Conservation (phyloP, 257 asterid genomes). For the Henckelia pumila region DNA sequence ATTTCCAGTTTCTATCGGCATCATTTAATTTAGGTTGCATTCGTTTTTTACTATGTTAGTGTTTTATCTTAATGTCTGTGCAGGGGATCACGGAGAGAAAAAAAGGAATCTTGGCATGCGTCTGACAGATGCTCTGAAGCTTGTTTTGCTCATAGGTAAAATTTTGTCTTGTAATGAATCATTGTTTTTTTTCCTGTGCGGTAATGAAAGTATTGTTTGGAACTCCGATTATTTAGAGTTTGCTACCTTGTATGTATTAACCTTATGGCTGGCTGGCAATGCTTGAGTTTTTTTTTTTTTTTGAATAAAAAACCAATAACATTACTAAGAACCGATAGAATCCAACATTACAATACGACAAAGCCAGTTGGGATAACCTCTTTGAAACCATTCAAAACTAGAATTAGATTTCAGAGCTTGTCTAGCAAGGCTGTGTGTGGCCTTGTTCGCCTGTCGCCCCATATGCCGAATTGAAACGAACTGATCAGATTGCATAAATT, state of each 20-base stretch:
- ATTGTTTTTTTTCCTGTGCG: conserved; percentile 1
- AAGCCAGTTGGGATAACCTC: no score
- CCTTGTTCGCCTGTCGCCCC: no score
- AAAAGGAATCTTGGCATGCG: conserved; percentile 56
- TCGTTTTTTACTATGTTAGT: conserved; percentile 16
- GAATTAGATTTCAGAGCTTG: no score
- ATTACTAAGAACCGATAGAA: no score
- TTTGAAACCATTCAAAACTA: no score
- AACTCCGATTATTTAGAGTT: conserved; percentile 2
- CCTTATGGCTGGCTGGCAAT: conserved; percentile 2
- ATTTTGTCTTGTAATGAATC: not conserved
- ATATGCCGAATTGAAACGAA: no score
- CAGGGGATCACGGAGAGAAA: conserved; percentile 60
- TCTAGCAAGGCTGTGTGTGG: no score
- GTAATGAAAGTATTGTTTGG: conserved; percentile 6
- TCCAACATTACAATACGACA: no score
- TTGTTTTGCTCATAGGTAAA: conserved; percentile 84
- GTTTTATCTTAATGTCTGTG: conserved; percentile 15
- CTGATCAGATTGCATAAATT: no score
- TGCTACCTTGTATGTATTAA: conserved; percentile 1
- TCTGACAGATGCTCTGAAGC: conserved; percentile 83
- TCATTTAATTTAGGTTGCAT: not conserved
- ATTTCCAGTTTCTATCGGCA: conserved; percentile 1
- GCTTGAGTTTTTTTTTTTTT: not conserved
- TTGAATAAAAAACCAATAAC: no score